phyloP scores from a whole-genome alignment of 1,284 basidiomycete species.

The Vanrija pseudolonga region DNA sequence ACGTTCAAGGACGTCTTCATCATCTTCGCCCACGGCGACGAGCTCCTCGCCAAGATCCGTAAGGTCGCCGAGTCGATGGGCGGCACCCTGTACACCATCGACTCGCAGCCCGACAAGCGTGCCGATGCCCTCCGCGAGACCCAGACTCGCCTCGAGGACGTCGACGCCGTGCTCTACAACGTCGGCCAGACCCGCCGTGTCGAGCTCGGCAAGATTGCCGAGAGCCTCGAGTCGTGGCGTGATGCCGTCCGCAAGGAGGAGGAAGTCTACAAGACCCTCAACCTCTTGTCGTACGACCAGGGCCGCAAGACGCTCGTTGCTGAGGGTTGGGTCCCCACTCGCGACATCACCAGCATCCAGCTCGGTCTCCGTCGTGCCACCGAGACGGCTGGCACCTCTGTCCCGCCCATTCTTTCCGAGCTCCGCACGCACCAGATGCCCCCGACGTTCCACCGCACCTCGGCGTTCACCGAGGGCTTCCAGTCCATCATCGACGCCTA shows the following conservation, averaged over 20 bases:
- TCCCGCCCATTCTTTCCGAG: conserved; percentile 90
- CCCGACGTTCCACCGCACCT: conserved; percentile 91
- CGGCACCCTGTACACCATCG: conserved; percentile 92
- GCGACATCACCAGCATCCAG: conserved; percentile 85
- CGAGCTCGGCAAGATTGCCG: conserved; percentile 82
- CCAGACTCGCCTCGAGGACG: conserved; percentile 82
- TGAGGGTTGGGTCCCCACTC: conserved; percentile 94
- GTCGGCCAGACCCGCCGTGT: conserved; percentile 79
- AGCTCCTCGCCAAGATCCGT: conserved; percentile 92
- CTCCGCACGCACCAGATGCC: conserved; percentile 85
- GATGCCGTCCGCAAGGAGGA: conserved; percentile 95
- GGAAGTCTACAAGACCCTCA: conserved; percentile 88
- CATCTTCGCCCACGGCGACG: conserved; percentile 96
- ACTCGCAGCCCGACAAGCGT: conserved; percentile 88
- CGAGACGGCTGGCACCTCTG: conserved; percentile 86
- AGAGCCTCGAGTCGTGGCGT: conserved; percentile 83
- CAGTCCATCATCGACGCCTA: conserved; percentile 98
- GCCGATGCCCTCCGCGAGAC: conserved; percentile 86
- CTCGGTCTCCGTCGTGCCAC: conserved; percentile 87
- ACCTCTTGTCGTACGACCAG: conserved; percentile 90
- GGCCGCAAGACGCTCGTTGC: conserved; percentile 92
- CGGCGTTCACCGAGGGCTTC: conserved; percentile 96
- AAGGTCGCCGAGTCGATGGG: conserved; percentile 99
- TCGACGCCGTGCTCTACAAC: conserved; percentile 85
- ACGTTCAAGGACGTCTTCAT: conserved; percentile 98